Conservation (phyloP, 768 basidiomycete genomes). For the Boletus vermiculosoides region DNA sequence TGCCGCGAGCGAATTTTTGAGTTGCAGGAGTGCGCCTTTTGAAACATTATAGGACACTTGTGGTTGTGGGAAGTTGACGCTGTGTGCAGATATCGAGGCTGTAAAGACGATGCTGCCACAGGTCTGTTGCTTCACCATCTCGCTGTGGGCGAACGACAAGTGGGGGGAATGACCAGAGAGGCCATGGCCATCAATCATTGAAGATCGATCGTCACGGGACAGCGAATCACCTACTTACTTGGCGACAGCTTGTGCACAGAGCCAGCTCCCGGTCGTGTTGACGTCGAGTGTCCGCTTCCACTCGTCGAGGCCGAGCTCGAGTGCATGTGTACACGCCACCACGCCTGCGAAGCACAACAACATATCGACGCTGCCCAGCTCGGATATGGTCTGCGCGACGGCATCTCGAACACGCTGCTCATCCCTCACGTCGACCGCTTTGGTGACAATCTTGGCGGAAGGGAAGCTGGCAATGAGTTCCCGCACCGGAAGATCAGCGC, state of each 20-base stretch:
- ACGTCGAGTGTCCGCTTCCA: conserved; percentile 42
- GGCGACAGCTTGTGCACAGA: conserved; percentile 43
- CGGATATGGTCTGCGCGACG: conserved; percentile 21
- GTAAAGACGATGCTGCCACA: conserved; percentile 44
- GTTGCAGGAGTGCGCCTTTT: conserved; percentile 41
- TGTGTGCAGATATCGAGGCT: conserved; percentile 44
- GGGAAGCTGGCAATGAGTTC: conserved; percentile 28
- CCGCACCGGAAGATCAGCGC: conserved; percentile 11
- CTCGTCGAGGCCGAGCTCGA: conserved; percentile 31
- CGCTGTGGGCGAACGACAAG: conserved; percentile 20
- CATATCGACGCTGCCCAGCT: conserved; percentile 36
- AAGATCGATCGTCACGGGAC: neutral
- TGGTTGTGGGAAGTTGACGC: conserved; percentile 42
- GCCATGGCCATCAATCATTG: too few relatives aligned
- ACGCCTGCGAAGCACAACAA: conserved; percentile 46
- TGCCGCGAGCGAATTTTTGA: conserved; percentile 40
- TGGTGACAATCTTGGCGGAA: conserved; percentile 31
- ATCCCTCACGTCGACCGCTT: conserved; percentile 36
- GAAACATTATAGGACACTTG: conserved; percentile 44
- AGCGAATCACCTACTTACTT: conserved; percentile 26
- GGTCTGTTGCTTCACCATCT: conserved; percentile 42
- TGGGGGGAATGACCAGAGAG: neutral
- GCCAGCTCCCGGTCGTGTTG: conserved; percentile 46
- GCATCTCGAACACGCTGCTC: conserved; percentile 28
- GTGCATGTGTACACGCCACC: conserved; percentile 35